A percentile compares a stretch with the other conserved stretches of the same genome.
Evolutionary conservation across 768 basidiomycete genomes (phyloP).

Genomic region (Mycena vitilis): DNA sequence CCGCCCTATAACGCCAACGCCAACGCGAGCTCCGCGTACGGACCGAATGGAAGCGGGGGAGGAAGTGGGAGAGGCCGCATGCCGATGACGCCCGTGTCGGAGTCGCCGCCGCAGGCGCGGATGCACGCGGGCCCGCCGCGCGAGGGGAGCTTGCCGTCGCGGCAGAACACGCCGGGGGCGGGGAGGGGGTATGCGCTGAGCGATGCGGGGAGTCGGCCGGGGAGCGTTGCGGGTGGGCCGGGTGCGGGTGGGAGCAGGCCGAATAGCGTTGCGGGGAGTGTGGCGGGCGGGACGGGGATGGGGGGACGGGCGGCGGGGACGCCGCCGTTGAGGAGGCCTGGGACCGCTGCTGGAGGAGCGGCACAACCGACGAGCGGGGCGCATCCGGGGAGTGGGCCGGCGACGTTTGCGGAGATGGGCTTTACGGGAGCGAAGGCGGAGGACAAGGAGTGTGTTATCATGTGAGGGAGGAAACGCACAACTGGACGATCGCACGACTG

Average conservation of each 20-base stretch:
- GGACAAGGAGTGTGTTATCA: slow-evolving; percentile 87
- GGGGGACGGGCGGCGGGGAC: slow-evolving; percentile 29
- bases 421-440: slow-evolving; percentile 82
- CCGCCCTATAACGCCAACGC: too few relatives aligned
- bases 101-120: slow-evolving; percentile 31
- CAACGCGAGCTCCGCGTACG: too few relatives aligned
- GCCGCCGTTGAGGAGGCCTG: slow-evolving; percentile 29
- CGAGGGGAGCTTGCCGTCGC: slow-evolving; percentile 21
- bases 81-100: slow-evolving; percentile 38
- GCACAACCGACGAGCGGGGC: not conserved
- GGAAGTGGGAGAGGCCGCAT: too few relatives aligned
- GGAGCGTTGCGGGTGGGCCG: slow-evolving; percentile 35
- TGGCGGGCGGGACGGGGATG: slow-evolving; percentile 31
- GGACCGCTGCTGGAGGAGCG: slow-evolving; percentile 27
- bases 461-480: slow-evolving; percentile 59
- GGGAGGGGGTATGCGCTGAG: slow-evolving; percentile 32
- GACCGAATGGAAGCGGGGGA: too few relatives aligned
- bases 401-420: slow-evolving; percentile 96
- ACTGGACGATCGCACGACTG: not conserved
- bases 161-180: slow-evolving; percentile 19
- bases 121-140: slow-evolving; percentile 19
- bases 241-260: slow-evolving; percentile 30
- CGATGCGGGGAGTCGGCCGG: slow-evolving; percentile 28
- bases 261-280: slow-evolving; percentile 30
- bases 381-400: slow-evolving; percentile 51